Percentiles rank a stretch among this genome's conserved stretches.
These are phyloP conservation scores for Helianthus annuus DNA, from an alignment of 129 eudicot genomes.

Conservation along the genomic window DNA sequence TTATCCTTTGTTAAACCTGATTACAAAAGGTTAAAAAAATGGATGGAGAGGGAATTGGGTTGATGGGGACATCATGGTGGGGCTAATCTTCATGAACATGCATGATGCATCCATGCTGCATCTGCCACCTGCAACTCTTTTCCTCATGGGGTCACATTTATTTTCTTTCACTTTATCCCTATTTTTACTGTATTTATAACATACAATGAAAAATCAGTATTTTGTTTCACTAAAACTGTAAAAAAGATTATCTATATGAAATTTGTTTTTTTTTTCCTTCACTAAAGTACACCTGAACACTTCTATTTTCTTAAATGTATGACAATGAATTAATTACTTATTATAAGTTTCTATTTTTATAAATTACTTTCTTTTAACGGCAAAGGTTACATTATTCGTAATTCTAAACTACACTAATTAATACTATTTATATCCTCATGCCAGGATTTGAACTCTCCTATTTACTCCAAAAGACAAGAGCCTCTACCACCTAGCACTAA, in stretches of 20 bases:
- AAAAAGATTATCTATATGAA: background rate
- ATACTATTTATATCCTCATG: too few species aligned
- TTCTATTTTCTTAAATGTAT: too few species aligned
- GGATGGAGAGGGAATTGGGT: background rate
- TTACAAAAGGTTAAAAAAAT: background rate
- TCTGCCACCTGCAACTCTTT: constrained; percentile 21
- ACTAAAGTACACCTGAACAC: background rate
- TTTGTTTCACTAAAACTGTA: background rate
- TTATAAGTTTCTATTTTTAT: too few species aligned
- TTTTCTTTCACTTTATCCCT: constrained; percentile 17
- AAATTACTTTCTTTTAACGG: too few species aligned
- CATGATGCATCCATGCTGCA: constrained; percentile 25
- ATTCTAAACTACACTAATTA: too few species aligned
- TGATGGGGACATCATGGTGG: constrained; percentile 27
- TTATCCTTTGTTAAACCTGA: too few species aligned
- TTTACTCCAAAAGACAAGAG: too few species aligned
- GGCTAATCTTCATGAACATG: constrained; percentile 14
- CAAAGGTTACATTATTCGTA: too few species aligned
- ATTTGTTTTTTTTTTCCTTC: background rate
- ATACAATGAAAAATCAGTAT: background rate
- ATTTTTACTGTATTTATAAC: background rate
- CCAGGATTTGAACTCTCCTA: too few species aligned
- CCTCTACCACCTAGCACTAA: too few species aligned
- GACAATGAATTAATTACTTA: too few species aligned
- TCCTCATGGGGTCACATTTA: constrained; percentile 25